phyloP scores from a whole-genome alignment of 1,139 yeast species.

The Yamadazyma sp. region DNA sequence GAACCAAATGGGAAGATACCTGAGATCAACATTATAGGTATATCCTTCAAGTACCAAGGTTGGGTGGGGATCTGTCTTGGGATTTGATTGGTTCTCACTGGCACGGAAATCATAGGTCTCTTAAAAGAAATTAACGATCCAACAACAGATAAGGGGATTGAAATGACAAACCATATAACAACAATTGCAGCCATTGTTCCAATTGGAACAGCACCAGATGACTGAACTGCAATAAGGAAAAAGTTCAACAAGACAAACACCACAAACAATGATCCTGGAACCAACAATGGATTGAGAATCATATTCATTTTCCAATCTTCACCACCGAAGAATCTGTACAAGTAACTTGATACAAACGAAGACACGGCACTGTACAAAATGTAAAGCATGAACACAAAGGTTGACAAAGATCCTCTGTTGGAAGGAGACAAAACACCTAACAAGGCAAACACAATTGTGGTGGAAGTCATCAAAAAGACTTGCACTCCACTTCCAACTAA shows the following conservation, averaged over 20 bases:
- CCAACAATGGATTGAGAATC: constrained; percentile 76
- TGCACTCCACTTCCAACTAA: constrained; percentile 89
- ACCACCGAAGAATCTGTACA: constrained; percentile 90
- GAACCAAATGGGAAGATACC: constrained; percentile 96
- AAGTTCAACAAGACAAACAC: constrained; percentile 73
- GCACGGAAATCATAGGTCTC: constrained; percentile 57
- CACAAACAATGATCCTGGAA: constrained; percentile 74
- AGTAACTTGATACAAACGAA: constrained; percentile 80
- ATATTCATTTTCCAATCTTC: constrained; percentile 87
- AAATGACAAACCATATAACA: constrained; percentile 79
- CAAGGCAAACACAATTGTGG: constrained; percentile 78
- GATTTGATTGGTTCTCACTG: constrained; percentile 89
- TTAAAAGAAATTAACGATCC: constrained; percentile 81
- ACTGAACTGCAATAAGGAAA: constrained; percentile 71
- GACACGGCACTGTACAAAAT: constrained; percentile 79
- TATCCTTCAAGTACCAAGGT: constrained; percentile 75
- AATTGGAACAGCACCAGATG: constrained; percentile 94
- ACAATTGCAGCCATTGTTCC: constrained; percentile 86
- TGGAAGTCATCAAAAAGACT: constrained; percentile 70
- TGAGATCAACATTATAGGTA: constrained; percentile 69
- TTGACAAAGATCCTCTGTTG: constrained; percentile 89
- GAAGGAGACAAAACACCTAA: constrained; percentile 91
- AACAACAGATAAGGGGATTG: constrained; percentile 78
- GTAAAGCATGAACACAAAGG: constrained; percentile 82
- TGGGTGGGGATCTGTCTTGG: constrained; percentile 95